These are phyloP conservation scores for Paxillus involutus DNA, from an alignment of 768 basidiomycete genomes.

Conservation along the genomic window DNA sequence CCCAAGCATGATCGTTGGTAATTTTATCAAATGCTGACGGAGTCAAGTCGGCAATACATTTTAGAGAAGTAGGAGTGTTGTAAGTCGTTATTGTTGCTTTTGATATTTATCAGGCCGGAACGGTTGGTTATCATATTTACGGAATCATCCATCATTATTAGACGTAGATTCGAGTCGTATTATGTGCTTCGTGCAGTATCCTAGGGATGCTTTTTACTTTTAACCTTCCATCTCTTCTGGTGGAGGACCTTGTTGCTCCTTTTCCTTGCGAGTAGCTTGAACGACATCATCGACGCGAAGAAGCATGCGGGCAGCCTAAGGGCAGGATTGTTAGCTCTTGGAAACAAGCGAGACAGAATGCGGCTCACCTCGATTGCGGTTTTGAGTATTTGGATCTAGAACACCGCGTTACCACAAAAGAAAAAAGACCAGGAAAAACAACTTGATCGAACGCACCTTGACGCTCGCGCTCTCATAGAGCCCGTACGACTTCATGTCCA, in stretches of 20 bases:
- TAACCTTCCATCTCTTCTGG: conserved; percentile 55
- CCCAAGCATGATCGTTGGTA: conserved; percentile 88
- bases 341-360: not conserved
- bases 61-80: not conserved
- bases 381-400: conserved; percentile 89
- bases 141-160: conserved; percentile 1
- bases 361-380: conserved; percentile 84
- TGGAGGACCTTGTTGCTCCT: conserved; percentile 48
- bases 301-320: conserved; percentile 82
- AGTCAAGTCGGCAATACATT: not conserved
- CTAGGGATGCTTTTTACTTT: conserved; percentile 2
- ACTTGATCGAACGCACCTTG: conserved; percentile 51
- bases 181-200: not conserved
- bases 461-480: conserved; percentile 95
- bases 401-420: not conserved
- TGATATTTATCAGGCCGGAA: conserved; percentile 5
- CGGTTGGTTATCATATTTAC: conserved; percentile 12
- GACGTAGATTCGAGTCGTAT: not conserved
- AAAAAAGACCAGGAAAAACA: not conserved
- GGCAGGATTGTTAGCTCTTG: not conserved
- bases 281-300: conserved; percentile 94
- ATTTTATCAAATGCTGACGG: conserved; percentile 70
- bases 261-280: conserved; percentile 75
- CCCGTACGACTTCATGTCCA: conserved; percentile 94
- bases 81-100: conserved; percentile 1